Base-by-base conservation (phyloP, 257 asterid species). In the Paraleonurus japonicus region DNA sequence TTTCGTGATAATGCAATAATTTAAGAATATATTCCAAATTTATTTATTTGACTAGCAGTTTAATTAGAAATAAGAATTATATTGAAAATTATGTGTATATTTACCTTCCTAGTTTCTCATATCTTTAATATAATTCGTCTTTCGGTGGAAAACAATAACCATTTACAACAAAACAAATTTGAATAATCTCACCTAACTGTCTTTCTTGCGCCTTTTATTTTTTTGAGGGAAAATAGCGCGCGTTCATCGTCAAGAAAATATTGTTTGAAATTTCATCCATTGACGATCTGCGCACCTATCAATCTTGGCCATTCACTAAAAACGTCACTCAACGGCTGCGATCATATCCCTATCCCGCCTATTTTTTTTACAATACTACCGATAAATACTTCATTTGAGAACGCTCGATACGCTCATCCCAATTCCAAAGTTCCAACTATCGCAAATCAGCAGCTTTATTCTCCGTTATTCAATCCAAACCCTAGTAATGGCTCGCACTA, bases 401-500 rank as follows among this genome's bases (percentile, higher is more conserved):
- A 27, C 4, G 0, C 8, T 2, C 0, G 0, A 0, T 11, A 1
- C 1, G 4, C 7, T 26, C 82, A 67, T 41, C 65, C 8, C 50
- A 16, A 4, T 15, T 11, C 28, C 17, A 47, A 20, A 67, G 59
- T 13, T 41, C 19, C 58, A 13, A 15, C 27, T 1, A 0, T 13
- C 53, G 2, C 10, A 5, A 26, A 1, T 4, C 11, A 15, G 32
- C 1, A 7, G 2, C 26, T 45, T 5, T 2, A 33, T 1, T 4
- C 22, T 62, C 4, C 1, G 1, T 19, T 3, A 15, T 45, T 15
- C 5, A 45, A 45, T 45, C 19, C 37, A 30, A 61, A 32, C 26
- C 47, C 66, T 61, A 61, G 47, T 1, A 35, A 69, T 69, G 74
- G 74, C 74, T 5, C 65, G 74, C 19, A 69, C 74, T 0, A 69